A percentile compares a stretch with the other conserved stretches of the same genome.
phyloP scores from a whole-genome alignment of 257 asterid genomes.

The Coffea eugenioides region DNA sequence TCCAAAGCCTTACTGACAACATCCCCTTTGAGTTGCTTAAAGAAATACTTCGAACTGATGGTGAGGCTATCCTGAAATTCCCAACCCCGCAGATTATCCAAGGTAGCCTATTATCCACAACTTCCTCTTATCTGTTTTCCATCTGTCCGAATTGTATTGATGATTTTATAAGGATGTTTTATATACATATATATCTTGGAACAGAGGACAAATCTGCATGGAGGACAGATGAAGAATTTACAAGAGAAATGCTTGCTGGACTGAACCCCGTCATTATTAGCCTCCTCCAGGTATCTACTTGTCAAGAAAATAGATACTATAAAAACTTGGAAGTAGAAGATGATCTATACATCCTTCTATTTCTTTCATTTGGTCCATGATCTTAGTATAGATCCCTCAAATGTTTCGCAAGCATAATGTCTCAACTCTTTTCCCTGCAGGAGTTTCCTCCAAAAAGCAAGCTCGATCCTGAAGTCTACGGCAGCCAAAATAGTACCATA shows the following conservation, averaged over 20 bases:
- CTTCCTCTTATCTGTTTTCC: neutral
- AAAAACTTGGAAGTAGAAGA: neutral
- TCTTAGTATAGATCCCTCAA: neutral
- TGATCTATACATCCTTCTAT: neutral
- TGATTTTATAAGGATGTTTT: neutral
- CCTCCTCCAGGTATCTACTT: constrained; percentile 51
- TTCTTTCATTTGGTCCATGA: neutral
- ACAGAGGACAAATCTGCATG: constrained; percentile 64
- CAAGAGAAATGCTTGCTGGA: constrained; percentile 86
- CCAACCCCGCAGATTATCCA: constrained; percentile 61
- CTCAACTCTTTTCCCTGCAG: constrained; percentile 32
- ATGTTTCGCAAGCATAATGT: neutral
- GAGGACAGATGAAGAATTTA: constrained; percentile 79
- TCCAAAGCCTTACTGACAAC: constrained; percentile 34
- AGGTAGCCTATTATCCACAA: constrained; percentile 34
- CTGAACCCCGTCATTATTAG: constrained; percentile 59
- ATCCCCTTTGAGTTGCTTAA: constrained; percentile 52
- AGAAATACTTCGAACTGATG: constrained; percentile 59
- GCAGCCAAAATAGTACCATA: constrained; percentile 58
- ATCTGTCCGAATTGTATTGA: neutral
- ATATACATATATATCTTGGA: neutral
- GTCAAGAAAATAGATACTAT: too few relatives aligned
- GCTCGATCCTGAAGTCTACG: constrained; percentile 49
- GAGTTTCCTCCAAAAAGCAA: constrained; percentile 73
- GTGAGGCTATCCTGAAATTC: constrained; percentile 50